A percentile compares a stretch with the other conserved stretches of the same genome.
Evolutionary conservation across 129 eudicot species (phyloP).

Genomic region (Kitagawia praeruptora): DNA sequence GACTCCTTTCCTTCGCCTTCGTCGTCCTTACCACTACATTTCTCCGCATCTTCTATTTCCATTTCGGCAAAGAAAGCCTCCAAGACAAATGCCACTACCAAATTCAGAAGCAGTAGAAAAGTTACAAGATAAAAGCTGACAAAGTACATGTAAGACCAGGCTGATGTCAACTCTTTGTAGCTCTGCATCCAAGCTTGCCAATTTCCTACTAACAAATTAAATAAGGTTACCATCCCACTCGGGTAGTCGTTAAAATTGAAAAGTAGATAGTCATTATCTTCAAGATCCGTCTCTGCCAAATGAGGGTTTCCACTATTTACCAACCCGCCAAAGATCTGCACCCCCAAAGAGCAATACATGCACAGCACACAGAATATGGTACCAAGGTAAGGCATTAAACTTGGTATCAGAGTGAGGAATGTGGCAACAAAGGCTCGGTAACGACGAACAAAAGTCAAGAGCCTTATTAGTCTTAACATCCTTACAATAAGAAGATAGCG

Average conservation of each 20-base stretch:
- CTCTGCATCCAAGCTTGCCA: constrained; percentile 97
- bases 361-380: constrained; percentile 85
- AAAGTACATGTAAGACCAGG: constrained; percentile 67
- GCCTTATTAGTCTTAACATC: constrained; percentile 83
- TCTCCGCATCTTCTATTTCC: constrained; percentile 59
- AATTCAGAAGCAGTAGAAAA: constrained; percentile 61
- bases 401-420: constrained; percentile 84
- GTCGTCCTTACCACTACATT: constrained; percentile 31
- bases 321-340: constrained; percentile 93
- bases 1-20: constrained; percentile 24
- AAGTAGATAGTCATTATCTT: constrained; percentile 80
- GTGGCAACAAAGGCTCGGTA: constrained; percentile 92
- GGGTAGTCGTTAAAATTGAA: constrained; percentile 97
- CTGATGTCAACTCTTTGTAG: constrained; percentile 63
- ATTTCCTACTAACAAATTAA: constrained; percentile 79
- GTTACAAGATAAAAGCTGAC: constrained; percentile 89
- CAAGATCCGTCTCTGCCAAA: constrained; percentile 61
- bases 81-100: constrained; percentile 97
- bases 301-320: constrained; percentile 79
- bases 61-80: constrained; percentile 96
- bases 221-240: constrained; percentile 91
- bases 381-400: constrained; percentile 96
- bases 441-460: constrained; percentile 73
- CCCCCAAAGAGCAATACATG: constrained; percentile 80
- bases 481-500: constrained; percentile 98